These are phyloP conservation scores for Penicillium fuscoglaucum DNA, from an alignment of 2,329 filamentous ascomycete genomes.

Conservation along the genomic window DNA sequence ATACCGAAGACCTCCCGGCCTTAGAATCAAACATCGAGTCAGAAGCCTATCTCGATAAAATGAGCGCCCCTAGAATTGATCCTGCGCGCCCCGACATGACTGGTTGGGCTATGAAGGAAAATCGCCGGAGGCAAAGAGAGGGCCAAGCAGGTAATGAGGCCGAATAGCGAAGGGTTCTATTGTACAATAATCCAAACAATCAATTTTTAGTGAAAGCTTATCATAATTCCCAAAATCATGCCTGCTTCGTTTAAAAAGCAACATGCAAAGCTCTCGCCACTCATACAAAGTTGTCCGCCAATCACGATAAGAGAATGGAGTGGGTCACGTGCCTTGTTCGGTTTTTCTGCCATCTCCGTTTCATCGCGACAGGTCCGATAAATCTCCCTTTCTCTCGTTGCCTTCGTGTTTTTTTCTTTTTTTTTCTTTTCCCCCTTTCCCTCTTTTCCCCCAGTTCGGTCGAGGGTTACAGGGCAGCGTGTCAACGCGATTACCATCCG, in stretches of 20 bases:
- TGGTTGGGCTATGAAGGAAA: slow-evolving; percentile 48
- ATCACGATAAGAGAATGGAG: slow-evolving; percentile 3
- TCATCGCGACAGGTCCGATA: slow-evolving; percentile 13
- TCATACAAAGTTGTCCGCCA: slow-evolving; percentile 4
- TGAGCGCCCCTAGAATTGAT: slow-evolving; percentile 57
- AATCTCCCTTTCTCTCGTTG: slow-evolving; percentile 16
- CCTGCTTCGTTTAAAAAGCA: neutral
- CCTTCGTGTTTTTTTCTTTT: slow-evolving; percentile 16
- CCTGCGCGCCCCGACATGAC: slow-evolving; percentile 45
- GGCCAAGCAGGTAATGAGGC: slow-evolving; percentile 20
- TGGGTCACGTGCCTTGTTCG: slow-evolving; percentile 9
- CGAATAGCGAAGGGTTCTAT: slow-evolving; percentile 18
- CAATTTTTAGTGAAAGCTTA: neutral
- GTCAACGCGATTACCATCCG: slow-evolving; percentile 7
- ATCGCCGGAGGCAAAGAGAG: slow-evolving; percentile 38
- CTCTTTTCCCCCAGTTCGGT: slow-evolving; percentile 12
- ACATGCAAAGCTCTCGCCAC: slow-evolving; percentile 1
- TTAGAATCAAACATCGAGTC: slow-evolving; percentile 58
- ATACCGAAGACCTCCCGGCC: slow-evolving; percentile 46
- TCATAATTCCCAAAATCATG: neutral
- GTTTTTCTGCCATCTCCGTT: slow-evolving; percentile 23
- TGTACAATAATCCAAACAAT: neutral
- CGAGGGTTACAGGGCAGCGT: slow-evolving; percentile 33
- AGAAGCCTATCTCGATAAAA: slow-evolving; percentile 62
- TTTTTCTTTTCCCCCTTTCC: slow-evolving; percentile 6